Evolutionary conservation across 176 grass and related monocot genomes (phyloP).

Genomic region (Oryza coarctata): DNA sequence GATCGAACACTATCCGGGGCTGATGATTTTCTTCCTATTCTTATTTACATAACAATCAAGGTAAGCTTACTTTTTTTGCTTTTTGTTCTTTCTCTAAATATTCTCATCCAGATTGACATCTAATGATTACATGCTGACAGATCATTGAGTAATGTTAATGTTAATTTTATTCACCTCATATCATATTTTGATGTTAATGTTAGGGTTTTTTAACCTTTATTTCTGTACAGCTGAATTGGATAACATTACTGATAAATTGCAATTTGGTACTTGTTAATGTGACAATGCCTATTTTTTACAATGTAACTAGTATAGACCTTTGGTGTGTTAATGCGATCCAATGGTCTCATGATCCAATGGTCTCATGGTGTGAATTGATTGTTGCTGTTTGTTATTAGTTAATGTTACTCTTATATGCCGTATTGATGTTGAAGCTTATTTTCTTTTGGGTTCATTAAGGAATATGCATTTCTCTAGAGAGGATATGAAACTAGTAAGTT

Average conservation of each 20-base stretch:
- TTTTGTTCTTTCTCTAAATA: constrained; percentile 21
- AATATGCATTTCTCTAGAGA: neutral
- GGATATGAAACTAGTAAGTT: neutral
- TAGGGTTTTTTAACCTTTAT: neutral
- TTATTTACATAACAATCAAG: constrained; percentile 95
- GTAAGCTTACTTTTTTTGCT: constrained; percentile 45
- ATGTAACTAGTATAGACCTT: neutral
- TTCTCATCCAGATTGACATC: neutral
- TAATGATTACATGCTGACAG: neutral
- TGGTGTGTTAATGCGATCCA: neutral
- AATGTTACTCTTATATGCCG: neutral
- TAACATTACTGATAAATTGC: neutral
- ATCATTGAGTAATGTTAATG: neutral
- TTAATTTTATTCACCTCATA: neutral
- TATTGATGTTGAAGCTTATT: neutral
- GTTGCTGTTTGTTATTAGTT: neutral
- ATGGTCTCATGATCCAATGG: no score
- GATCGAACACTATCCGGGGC: constrained; percentile 65
- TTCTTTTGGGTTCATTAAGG: neutral
- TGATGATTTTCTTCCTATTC: constrained; percentile 95
- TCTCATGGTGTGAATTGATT: neutral
- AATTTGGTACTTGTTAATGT: neutral
- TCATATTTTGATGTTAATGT: neutral
- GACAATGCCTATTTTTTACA: neutral
- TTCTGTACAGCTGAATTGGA: neutral